Conservation (phyloP, 805 yeast species). For the Starmerella floris region DNA sequence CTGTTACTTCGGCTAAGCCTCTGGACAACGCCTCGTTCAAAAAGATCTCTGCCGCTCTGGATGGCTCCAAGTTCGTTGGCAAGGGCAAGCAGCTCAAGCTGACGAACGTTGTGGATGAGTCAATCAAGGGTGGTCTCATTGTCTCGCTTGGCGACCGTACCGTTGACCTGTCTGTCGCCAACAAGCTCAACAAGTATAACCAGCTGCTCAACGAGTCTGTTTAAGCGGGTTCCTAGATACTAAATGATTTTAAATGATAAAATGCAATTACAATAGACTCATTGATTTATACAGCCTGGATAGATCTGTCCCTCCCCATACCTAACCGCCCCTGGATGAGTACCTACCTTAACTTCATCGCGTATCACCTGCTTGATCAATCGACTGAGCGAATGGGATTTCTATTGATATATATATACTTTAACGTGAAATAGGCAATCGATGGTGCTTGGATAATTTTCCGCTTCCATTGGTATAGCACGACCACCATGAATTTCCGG, state of each 20-base stretch:
- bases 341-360: too few relatives aligned
- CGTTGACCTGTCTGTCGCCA: constrained; percentile 77
- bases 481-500: too few relatives aligned
- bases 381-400: too few relatives aligned
- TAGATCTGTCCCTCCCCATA: not conserved
- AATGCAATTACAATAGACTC: not conserved
- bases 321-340: too few relatives aligned
- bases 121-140: constrained; percentile 86
- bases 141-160: constrained; percentile 96
- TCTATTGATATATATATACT: too few relatives aligned
- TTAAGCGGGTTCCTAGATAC: constrained; percentile 30
- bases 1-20: constrained; percentile 72
- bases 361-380: too few relatives aligned
- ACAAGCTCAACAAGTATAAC: constrained; percentile 81
- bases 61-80: constrained; percentile 71
- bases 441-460: too few relatives aligned
- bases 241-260: not conserved
- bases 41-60: constrained; percentile 66
- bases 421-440: too few relatives aligned
- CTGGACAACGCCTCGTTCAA: constrained; percentile 68
- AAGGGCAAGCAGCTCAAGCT: constrained; percentile 73
- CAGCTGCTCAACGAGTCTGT: constrained; percentile 74
- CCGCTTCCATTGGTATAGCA: too few relatives aligned
- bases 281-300: not conserved
- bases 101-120: constrained; percentile 72